These are phyloP conservation scores for Petunia secreta DNA, from an alignment of 257 asterid genomes.

Conservation along the genomic window DNA sequence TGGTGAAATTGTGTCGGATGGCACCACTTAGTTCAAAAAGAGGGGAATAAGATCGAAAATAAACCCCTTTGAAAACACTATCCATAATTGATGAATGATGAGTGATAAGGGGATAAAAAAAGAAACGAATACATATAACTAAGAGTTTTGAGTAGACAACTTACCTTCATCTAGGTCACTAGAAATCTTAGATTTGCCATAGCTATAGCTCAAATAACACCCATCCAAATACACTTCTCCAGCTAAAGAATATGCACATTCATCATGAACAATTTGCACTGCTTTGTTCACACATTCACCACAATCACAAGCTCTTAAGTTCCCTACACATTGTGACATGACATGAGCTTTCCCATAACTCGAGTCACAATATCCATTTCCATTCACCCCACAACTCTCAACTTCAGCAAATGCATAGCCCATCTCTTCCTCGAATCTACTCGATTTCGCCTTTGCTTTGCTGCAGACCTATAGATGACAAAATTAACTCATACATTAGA, in stretches of 20 bases:
- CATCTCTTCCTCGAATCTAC: constrained; percentile 48
- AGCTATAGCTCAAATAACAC: constrained; percentile 54
- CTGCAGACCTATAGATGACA: constrained; percentile 40
- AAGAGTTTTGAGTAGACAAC: not conserved
- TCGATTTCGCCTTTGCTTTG: constrained; percentile 22
- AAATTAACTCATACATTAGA: not conserved
- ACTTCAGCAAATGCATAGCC: constrained; percentile 55
- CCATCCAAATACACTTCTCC: constrained; percentile 63
- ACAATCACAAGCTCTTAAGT: constrained; percentile 57
- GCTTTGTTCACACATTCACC: constrained; percentile 60
- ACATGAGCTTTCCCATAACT: constrained; percentile 42
- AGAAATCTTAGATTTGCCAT: constrained; percentile 30
- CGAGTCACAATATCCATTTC: constrained; percentile 55
- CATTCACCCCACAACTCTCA: constrained; percentile 46
- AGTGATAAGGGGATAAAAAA: not conserved
- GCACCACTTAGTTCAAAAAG: too few species aligned
- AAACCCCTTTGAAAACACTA: too few species aligned
- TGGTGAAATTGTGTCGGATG: too few species aligned
- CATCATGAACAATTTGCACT: constrained; percentile 45
- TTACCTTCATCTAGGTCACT: constrained; percentile 44
- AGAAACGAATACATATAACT: not conserved
- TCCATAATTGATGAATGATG: too few species aligned
- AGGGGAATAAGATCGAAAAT: too few species aligned
- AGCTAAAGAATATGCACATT: constrained; percentile 54
- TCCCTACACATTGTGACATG: constrained; percentile 58